Evolutionary conservation across 2,329 filamentous ascomycete genomes (phyloP).

Genomic region (Hirsutella thompsonii): DNA sequence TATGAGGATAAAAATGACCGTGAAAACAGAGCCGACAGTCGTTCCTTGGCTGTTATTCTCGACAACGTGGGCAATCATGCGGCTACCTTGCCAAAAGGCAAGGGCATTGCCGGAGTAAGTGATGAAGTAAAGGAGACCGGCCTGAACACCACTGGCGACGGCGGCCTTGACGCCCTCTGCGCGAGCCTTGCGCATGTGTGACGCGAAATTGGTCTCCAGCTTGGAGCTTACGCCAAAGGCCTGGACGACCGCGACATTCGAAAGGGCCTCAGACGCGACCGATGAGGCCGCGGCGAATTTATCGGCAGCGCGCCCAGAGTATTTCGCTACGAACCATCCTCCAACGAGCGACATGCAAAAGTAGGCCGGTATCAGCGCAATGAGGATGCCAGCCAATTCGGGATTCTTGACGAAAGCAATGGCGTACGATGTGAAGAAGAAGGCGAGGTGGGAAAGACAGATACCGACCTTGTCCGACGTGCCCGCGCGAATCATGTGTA

Average conservation of each 20-base stretch:
- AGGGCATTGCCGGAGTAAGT: constrained; percentile 54
- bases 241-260: constrained; percentile 47
- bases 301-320: constrained; percentile 33
- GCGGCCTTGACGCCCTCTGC: constrained; percentile 45
- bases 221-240: constrained; percentile 46
- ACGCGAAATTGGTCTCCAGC: constrained; percentile 48
- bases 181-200: constrained; percentile 34
- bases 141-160: constrained; percentile 39
- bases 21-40: constrained; percentile 41
- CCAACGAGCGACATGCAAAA: constrained; percentile 44
- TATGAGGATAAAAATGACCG: constrained; percentile 50
- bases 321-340: constrained; percentile 40
- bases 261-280: constrained; percentile 48
- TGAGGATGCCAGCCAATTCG: constrained; percentile 48
- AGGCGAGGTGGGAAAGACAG: constrained; percentile 45
- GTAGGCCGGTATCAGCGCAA: constrained; percentile 50
- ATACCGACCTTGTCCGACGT: constrained; percentile 62
- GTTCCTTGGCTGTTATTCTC: constrained; percentile 18
- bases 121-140: constrained; percentile 52
- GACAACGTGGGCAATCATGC: constrained; percentile 28
- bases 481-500: constrained; percentile 52
- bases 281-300: constrained; percentile 45
- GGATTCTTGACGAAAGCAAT: constrained; percentile 54
- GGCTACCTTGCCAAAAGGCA: constrained; percentile 55
- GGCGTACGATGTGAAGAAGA: constrained; percentile 54